A percentile compares a stretch with the other conserved stretches of the same genome.
Conservation (phyloP, 495 filamentous ascomycete species). For the Hypoxylon fuscum region DNA sequence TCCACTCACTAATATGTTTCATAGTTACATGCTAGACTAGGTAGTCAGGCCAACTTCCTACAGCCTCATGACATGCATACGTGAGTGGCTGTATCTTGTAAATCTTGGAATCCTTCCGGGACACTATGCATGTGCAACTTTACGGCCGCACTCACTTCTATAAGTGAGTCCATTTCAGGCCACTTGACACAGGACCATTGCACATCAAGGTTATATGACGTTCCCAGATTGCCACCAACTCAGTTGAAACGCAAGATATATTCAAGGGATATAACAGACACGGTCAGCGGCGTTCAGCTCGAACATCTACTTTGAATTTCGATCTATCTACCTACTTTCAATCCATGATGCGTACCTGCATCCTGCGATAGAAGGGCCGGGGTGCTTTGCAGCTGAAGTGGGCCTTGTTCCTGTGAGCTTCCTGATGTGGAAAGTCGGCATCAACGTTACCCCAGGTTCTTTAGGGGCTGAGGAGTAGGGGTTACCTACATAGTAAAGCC, state of each 20-base stretch:
- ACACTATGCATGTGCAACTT: constrained; percentile 23
- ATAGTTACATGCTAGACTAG: constrained; percentile 27
- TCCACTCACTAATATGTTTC: constrained; percentile 14
- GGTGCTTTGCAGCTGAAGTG: constrained; percentile 19
- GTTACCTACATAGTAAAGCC: constrained; percentile 15
- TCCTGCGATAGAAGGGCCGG: constrained; percentile 14
- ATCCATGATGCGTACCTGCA: neutral
- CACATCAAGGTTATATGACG: no score
- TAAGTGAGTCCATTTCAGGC: neutral
- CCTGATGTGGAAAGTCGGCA: constrained; percentile 31
- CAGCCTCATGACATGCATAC: constrained; percentile 27
- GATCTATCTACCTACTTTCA: no score
- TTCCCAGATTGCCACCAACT: no score
- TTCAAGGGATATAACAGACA: no score
- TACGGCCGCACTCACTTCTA: no score
- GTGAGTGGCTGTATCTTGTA: neutral
- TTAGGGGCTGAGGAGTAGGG: constrained; percentile 1
- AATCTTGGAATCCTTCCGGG: neutral
- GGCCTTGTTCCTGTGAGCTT: constrained; percentile 23
- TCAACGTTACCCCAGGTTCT: constrained; percentile 41
- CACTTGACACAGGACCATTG: neutral
- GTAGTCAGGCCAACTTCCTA: constrained; percentile 16
- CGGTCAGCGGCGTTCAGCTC: no score
- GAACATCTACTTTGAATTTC: no score
- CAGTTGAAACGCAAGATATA: no score